Percentiles rank a stretch among this genome's conserved stretches.
phyloP scores from a whole-genome alignment of 2,329 filamentous ascomycete genomes.

The Apiospora pterosperma region DNA sequence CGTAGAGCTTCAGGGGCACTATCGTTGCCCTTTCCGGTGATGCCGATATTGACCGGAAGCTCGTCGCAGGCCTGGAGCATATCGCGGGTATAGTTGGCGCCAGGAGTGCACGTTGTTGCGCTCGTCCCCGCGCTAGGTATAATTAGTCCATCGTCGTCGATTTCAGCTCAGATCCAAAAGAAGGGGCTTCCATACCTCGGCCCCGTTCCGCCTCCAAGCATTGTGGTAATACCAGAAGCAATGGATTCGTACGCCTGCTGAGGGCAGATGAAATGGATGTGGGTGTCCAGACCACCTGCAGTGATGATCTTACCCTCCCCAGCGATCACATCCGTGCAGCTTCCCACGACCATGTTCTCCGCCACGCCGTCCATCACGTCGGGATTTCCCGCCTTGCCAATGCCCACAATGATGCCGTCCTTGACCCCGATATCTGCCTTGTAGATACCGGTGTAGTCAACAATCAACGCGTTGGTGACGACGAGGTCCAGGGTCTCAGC shows the following conservation, averaged over 20 bases:
- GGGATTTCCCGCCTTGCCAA: constrained; percentile 95
- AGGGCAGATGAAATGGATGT: constrained; percentile 94
- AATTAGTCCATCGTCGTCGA: constrained; percentile 16
- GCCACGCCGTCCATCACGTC: constrained; percentile 91
- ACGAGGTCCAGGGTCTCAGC: constrained; percentile 77
- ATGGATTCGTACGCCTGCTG: constrained; percentile 85
- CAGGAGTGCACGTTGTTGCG: constrained; percentile 91
- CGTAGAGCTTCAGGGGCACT: constrained; percentile 65
- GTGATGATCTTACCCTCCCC: constrained; percentile 89
- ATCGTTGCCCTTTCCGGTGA: constrained; percentile 94
- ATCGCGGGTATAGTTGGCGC: constrained; percentile 74
- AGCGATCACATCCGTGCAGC: constrained; percentile 87
- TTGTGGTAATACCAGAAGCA: constrained; percentile 82
- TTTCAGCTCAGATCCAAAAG: not conserved
- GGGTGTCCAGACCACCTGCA: constrained; percentile 82
- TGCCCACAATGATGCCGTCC: constrained; percentile 77
- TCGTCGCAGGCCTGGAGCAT: constrained; percentile 87
- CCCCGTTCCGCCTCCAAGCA: constrained; percentile 87
- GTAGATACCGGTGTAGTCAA: constrained; percentile 91
- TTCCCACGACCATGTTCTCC: constrained; percentile 75
- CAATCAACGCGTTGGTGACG: constrained; percentile 82
- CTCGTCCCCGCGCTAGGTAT: constrained; percentile 71
- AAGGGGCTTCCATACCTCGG: constrained; percentile 58
- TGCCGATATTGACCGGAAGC: constrained; percentile 81
- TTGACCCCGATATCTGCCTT: constrained; percentile 97